Percentiles rank a stretch among this genome's conserved stretches.
These are phyloP conservation scores for Taphrina flavorubra DNA, from an alignment of 1,139 yeast species.

Conservation along the genomic window DNA sequence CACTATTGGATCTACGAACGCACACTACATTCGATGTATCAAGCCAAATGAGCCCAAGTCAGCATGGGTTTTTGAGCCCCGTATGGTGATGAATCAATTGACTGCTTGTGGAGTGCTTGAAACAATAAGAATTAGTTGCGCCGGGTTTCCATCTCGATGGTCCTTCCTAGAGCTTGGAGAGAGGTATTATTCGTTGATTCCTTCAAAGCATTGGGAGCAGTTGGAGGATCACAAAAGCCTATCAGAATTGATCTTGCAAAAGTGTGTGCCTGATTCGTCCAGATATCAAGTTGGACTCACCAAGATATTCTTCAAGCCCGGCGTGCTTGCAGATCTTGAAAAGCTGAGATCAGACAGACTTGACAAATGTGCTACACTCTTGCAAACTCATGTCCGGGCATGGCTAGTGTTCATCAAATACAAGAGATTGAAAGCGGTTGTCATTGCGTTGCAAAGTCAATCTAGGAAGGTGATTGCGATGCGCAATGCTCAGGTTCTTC, in stretches of 20 bases:
- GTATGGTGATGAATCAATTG: slow-evolving; percentile 92
- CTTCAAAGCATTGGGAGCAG: slow-evolving; percentile 58
- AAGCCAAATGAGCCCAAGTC: slow-evolving; percentile 93
- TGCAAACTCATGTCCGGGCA: slow-evolving; percentile 73
- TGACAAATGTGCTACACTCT: slow-evolving; percentile 74
- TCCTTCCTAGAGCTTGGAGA: slow-evolving; percentile 91
- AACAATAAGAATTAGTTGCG: slow-evolving; percentile 94
- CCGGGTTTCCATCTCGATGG: slow-evolving; percentile 98
- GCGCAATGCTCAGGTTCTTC: slow-evolving; percentile 6
- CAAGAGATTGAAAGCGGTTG: slow-evolving; percentile 56
- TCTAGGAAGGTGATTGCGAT: slow-evolving; percentile 15
- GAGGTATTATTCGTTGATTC: slow-evolving; percentile 81
- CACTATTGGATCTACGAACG: slow-evolving; percentile 92
- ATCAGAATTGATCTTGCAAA: slow-evolving; percentile 69
- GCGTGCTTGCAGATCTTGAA: slow-evolving; percentile 87
- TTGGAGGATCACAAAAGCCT: slow-evolving; percentile 49
- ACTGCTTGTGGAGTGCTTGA: slow-evolving; percentile 99
- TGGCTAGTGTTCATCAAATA: slow-evolving; percentile 59
- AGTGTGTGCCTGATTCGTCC: slow-evolving; percentile 63
- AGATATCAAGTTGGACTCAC: slow-evolving; percentile 83
- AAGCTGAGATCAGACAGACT: slow-evolving; percentile 81
- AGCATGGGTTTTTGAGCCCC: slow-evolving; percentile 95
- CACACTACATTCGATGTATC: slow-evolving; percentile 95
- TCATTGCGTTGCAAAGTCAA: slow-evolving; percentile 17
- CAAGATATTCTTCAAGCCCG: slow-evolving; percentile 91